These are phyloP conservation scores for Podospora appendiculata DNA, from an alignment of 495 filamentous ascomycete genomes.

Conservation along the genomic window DNA sequence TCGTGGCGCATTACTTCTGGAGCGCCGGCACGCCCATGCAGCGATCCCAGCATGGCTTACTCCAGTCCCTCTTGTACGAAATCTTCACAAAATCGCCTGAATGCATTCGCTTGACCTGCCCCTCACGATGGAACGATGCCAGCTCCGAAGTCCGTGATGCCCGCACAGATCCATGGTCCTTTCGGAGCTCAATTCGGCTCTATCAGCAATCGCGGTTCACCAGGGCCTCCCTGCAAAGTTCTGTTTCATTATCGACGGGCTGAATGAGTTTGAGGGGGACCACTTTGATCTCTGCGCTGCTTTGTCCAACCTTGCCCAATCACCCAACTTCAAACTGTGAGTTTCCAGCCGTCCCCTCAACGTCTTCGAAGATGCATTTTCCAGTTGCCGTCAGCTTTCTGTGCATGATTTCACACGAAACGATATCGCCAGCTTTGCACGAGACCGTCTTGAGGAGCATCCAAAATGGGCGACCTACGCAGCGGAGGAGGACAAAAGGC, in stretches of 20 bases:
- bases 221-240: constrained; percentile 1
- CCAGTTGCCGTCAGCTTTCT: constrained; percentile 2
- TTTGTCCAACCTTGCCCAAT: neutral
- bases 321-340: constrained; percentile 36
- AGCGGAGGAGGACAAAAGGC: neutral
- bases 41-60: constrained; percentile 35
- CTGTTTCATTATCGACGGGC: constrained; percentile 23
- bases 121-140: neutral
- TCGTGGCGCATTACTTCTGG: constrained; percentile 29
- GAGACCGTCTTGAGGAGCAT: neutral
- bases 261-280: constrained; percentile 17
- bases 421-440: constrained; percentile 18
- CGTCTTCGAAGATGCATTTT: constrained; percentile 35
- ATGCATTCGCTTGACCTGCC: constrained; percentile 2
- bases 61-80: constrained; percentile 34
- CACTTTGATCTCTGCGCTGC: constrained; percentile 6
- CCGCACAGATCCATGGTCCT: neutral
- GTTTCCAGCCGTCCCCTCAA: constrained; percentile 43
- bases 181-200: neutral
- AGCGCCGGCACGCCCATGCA: constrained; percentile 23
- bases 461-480: neutral
- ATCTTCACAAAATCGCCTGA: constrained; percentile 22
- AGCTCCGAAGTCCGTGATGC: too few species aligned
- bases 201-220: neutral
- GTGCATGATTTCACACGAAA: constrained; percentile 17